A percentile compares a stretch with the other conserved stretches of the same genome.
Evolutionary conservation across 176 grass and related monocot genomes (phyloP).

Genomic region (Melocanna baccifera): DNA sequence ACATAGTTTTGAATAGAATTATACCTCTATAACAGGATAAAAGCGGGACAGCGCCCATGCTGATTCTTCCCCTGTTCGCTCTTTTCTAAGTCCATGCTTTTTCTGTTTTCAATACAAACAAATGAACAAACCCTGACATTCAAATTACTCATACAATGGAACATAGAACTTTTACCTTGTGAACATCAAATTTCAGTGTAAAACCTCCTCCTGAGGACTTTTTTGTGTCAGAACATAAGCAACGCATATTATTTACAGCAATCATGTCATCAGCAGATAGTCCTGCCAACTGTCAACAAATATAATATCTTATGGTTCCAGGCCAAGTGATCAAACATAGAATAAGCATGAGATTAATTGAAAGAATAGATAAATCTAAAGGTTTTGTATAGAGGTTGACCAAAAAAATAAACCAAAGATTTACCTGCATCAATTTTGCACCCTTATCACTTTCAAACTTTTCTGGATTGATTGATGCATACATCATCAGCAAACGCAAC

Average conservation of each 20-base stretch:
- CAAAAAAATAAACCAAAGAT: slow-evolving; percentile 13
- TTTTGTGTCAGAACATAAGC: slow-evolving; percentile 79
- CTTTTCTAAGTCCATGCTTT: slow-evolving; percentile 69
- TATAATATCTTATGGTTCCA: slow-evolving; percentile 25
- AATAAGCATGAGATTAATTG: neutral
- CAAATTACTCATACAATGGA: slow-evolving; percentile 18
- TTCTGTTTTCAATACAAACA: slow-evolving; percentile 51
- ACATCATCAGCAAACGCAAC: slow-evolving; percentile 93
- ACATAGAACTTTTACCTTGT: slow-evolving; percentile 52
- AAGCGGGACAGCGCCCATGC: slow-evolving; percentile 81
- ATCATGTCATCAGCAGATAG: slow-evolving; percentile 96
- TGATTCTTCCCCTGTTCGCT: slow-evolving; percentile 69
- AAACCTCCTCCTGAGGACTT: slow-evolving; percentile 76
- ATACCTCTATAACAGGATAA: slow-evolving; percentile 96
- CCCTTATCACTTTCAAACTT: slow-evolving; percentile 92
- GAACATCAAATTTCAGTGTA: slow-evolving; percentile 85
- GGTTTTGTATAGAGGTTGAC: neutral
- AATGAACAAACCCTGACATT: slow-evolving; percentile 20
- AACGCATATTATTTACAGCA: slow-evolving; percentile 88
- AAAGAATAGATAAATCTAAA: neutral
- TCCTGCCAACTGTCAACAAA: slow-evolving; percentile 68
- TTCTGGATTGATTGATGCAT: slow-evolving; percentile 72
- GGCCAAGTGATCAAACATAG: neutral
- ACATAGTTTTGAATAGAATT: slow-evolving; percentile 15
- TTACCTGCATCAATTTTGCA: slow-evolving; percentile 81